Percentiles rank a stretch among this genome's conserved stretches.
phyloP scores from a whole-genome alignment of 2,329 filamentous ascomycete species.

The Verticillium tricorpus region DNA sequence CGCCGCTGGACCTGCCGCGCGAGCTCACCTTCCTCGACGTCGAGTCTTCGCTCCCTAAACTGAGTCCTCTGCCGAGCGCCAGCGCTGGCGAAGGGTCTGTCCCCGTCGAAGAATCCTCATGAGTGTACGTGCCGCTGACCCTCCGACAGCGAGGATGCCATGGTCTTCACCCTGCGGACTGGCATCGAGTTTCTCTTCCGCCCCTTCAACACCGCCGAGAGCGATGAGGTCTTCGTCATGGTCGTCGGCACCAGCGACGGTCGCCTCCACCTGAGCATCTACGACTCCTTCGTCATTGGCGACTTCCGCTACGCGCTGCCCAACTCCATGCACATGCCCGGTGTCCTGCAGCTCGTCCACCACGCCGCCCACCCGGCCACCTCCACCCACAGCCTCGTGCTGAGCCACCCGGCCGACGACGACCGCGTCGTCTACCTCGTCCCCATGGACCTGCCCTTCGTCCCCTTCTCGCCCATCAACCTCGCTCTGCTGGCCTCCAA shows the following conservation, averaged over 20 bases:
- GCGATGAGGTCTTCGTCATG: slow-evolving; percentile 75
- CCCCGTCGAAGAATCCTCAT: slow-evolving; percentile 1
- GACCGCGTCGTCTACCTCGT: slow-evolving; percentile 53
- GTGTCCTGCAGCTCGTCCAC: slow-evolving; percentile 36
- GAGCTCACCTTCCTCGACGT: slow-evolving; percentile 73
- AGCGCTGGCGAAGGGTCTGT: slow-evolving; percentile 60
- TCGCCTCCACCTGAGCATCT: slow-evolving; percentile 72
- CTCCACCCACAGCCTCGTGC: slow-evolving; percentile 72
- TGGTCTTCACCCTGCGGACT: slow-evolving; percentile 64
- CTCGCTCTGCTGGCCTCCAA: slow-evolving; percentile 82
- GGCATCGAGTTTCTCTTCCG: slow-evolving; percentile 69
- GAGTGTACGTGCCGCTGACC: neutral
- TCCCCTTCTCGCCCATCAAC: slow-evolving; percentile 73
- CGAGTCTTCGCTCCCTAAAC: slow-evolving; percentile 69
- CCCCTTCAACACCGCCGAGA: slow-evolving; percentile 56
- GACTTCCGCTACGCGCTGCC: slow-evolving; percentile 49
- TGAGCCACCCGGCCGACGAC: slow-evolving; percentile 40
- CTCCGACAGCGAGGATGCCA: slow-evolving; percentile 43
- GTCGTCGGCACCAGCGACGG: slow-evolving; percentile 69
- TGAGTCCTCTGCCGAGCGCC: slow-evolving; percentile 61
- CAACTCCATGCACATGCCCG: slow-evolving; percentile 13
- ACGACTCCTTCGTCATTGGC: slow-evolving; percentile 80
- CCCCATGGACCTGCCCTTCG: slow-evolving; percentile 78
- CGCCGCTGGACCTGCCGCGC: slow-evolving; percentile 55
- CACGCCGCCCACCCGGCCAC: slow-evolving; percentile 70